Evolutionary conservation across 164 flowering plant species (phyloP), one percentile per base, ranked within the genome.

Genomic region (Chloranthus sessilifolius): DNA sequence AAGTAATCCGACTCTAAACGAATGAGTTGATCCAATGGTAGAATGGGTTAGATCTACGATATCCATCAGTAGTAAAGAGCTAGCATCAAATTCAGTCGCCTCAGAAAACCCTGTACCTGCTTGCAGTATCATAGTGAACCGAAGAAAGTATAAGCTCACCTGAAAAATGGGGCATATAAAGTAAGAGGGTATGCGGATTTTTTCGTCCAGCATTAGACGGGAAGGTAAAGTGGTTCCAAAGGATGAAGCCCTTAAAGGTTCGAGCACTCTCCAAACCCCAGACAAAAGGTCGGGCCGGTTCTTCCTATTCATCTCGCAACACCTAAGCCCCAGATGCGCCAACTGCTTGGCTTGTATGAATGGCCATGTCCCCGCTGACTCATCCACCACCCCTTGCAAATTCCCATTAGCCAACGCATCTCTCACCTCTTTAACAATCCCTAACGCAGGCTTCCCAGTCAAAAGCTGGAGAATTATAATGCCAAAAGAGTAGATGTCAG

Each of bases 401-500:
- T 72, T 72, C 24, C 78, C 84, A 3, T 58, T 57, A 28, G 70
- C 78, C 21, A 90, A 22, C 14, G 94, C 94, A 58, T 67, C 58
- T 37, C 74, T 71, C 36, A 91, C 95, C 50, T 85, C 83, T 56
- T 74, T 78, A 2, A 61, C 46, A 26, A 91, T 73, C 37, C 88
- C 81, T 68, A 76, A 12, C 5, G 88, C 84, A 5, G 76, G 65
- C 51, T 53, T 75, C 24, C 95, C 92, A 0, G 96, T 91, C 58
- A 91, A 61, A 37, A 91, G 55, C 58, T 74, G 69, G 22, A 91
- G 39, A 43, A 91, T 56, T 56, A 87, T 74, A 20, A 91, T 66
- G 36, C 98, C 98, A 62, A 87, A 87, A 2, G 95, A 76, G 63
- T 81, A 91, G 16, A 85, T 81, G 58, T 91, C 96, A 3, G 96